A percentile compares a stretch with the other conserved stretches of the same genome.
These are phyloP conservation scores for Lepraria neglecta DNA, from an alignment of 495 filamentous ascomycete species.

Conservation along the genomic window DNA sequence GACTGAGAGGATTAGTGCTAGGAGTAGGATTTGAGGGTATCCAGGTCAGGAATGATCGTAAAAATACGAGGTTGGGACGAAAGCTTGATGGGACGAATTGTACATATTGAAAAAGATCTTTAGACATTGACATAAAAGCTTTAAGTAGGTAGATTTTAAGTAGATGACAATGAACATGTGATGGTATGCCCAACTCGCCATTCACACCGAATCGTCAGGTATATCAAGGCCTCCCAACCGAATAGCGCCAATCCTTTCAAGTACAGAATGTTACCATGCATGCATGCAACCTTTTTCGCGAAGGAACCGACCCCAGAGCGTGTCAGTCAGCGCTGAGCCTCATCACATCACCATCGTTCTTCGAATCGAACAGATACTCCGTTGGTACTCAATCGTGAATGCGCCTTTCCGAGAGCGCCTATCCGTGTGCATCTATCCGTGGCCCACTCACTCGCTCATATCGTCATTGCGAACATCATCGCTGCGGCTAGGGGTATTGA, in stretches of 20 bases:
- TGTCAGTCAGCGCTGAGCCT: not conserved
- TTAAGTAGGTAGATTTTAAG: not conserved
- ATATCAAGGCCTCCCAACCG: not conserved
- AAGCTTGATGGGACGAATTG: too few species aligned
- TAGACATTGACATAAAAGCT: not conserved
- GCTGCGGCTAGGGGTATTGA: constrained; percentile 18
- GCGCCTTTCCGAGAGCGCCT: not conserved
- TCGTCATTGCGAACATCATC: not conserved
- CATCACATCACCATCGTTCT: too few species aligned
- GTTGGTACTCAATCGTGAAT: not conserved
- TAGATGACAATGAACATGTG: not conserved
- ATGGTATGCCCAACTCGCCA: not conserved
- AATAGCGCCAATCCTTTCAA: not conserved
- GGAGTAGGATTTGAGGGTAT: not conserved
- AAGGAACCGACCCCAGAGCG: not conserved
- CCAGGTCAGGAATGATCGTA: not conserved
- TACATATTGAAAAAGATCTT: not conserved
- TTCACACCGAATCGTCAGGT: not conserved
- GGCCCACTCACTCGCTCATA: not conserved
- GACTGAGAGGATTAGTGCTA: not conserved
- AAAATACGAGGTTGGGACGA: too few species aligned
- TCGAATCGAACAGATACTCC: not conserved
- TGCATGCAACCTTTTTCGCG: not conserved
- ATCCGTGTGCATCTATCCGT: not conserved
- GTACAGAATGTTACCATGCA: constrained; percentile 3